These are phyloP conservation scores for Lentinula novae-zelandiae DNA, from an alignment of 1,284 basidiomycete genomes.

Conservation along the genomic window DNA sequence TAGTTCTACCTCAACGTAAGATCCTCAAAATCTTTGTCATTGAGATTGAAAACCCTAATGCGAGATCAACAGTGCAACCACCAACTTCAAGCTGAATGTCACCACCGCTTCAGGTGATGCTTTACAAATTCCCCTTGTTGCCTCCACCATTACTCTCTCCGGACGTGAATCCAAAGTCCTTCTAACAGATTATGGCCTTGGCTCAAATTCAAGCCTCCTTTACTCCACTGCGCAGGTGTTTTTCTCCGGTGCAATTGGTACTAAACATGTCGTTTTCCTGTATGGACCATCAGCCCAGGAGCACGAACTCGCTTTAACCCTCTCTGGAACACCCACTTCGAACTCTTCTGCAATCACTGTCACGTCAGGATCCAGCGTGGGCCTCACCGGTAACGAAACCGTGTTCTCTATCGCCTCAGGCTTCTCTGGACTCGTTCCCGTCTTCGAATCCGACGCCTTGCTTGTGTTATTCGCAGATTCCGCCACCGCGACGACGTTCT, in stretches of 20 bases:
- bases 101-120: conserved; percentile 42
- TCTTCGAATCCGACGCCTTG: conserved; percentile 64
- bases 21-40: conserved; percentile 4
- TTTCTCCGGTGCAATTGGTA: conserved; percentile 65
- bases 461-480: conserved; percentile 66
- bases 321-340: conserved; percentile 39
- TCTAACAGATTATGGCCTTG: conserved; percentile 65
- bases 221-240: conserved; percentile 68
- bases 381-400: conserved; percentile 21
- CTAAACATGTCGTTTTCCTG: conserved; percentile 65
- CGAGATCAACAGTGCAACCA: conserved; percentile 34
- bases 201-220: conserved; percentile 43
- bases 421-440: conserved; percentile 51
- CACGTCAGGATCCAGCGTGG: conserved; percentile 10
- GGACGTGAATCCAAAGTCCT: conserved; percentile 72
- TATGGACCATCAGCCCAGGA: conserved; percentile 56
- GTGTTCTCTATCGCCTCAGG: conserved; percentile 48
- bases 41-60: neutral
- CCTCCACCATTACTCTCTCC: conserved; percentile 48
- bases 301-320: conserved; percentile 52
- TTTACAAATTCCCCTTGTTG: conserved; percentile 51
- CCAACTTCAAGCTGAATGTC: conserved; percentile 54
- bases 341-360: neutral
- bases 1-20: conserved; percentile 64
- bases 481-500: conserved; percentile 53